phyloP scores from a whole-genome alignment of 1,139 yeast genomes.

The Saccharomyces uvarum region DNA sequence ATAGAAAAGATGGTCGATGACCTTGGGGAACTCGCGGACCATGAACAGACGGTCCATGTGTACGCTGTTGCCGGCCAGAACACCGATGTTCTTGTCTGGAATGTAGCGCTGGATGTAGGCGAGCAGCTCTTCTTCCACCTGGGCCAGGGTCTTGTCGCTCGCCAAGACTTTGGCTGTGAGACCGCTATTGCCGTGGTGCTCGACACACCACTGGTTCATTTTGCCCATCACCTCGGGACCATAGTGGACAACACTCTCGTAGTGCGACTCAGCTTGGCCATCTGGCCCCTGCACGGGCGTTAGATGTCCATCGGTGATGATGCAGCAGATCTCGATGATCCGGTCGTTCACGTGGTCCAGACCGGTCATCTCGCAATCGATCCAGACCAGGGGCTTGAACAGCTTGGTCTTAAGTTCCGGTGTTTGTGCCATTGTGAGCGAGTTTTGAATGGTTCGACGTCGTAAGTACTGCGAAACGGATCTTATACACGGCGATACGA shows the following conservation, averaged over 20 bases:
- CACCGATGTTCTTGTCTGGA: conserved; percentile 47
- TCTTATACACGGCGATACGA: background rate
- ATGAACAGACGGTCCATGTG: conserved; percentile 88
- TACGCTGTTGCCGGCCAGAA: conserved; percentile 85
- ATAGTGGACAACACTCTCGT: conserved; percentile 73
- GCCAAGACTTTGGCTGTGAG: conserved; percentile 60
- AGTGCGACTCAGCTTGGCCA: conserved; percentile 28
- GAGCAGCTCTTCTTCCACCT: conserved; percentile 59
- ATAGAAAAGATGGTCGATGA: conserved; percentile 67
- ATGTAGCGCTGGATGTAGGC: conserved; percentile 53
- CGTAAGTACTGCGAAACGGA: background rate
- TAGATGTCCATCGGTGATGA: conserved; percentile 76
- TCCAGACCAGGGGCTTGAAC: conserved; percentile 58
- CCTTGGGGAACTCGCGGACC: conserved; percentile 73
- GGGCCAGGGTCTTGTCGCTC: conserved; percentile 45
- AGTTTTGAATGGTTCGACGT: background rate
- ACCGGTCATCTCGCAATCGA: conserved; percentile 94
- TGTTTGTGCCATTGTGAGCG: background rate
- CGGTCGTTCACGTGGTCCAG: conserved; percentile 62
- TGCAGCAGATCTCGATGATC: conserved; percentile 87
- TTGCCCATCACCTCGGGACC: conserved; percentile 54
- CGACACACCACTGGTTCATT: conserved; percentile 83
- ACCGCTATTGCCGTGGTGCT: conserved; percentile 75
- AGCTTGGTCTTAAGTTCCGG: conserved; percentile 5
- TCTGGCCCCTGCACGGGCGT: conserved; percentile 34